phyloP scores from a whole-genome alignment of 192 early-diverging fungal genomes.

The Coemansia sp. region DNA sequence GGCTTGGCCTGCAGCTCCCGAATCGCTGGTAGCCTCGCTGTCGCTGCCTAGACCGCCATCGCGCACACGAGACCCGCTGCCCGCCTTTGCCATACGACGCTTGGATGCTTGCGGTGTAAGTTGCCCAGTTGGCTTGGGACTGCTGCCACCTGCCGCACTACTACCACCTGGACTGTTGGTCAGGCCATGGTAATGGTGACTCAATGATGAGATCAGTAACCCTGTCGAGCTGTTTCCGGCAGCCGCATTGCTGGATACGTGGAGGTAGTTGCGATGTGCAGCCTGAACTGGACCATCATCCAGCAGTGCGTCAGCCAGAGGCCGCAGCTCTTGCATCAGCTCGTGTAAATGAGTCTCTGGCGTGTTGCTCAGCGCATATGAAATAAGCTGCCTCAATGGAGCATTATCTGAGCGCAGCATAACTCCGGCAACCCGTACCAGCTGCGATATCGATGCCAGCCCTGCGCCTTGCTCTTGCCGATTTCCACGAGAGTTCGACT shows the following conservation, averaged over 20 bases:
- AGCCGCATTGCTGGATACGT: constrained; percentile 17
- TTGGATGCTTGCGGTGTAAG: constrained; percentile 22
- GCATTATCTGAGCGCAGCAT: constrained; percentile 43
- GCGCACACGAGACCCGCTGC: constrained; percentile 8
- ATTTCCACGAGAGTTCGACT: constrained; percentile 33
- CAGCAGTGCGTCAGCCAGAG: constrained; percentile 42
- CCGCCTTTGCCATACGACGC: constrained; percentile 14
- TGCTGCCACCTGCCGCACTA: background rate
- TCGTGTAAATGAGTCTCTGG: constrained; percentile 32
- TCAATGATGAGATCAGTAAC: constrained; percentile 13
- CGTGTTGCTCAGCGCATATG: constrained; percentile 38
- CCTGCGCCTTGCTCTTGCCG: constrained; percentile 48
- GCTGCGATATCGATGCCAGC: constrained; percentile 43
- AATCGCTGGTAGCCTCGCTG: constrained; percentile 28
- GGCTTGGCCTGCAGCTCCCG: constrained; percentile 11
- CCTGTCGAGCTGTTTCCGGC: constrained; percentile 8
- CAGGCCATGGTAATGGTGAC: constrained; percentile 24
- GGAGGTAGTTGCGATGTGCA: constrained; percentile 47
- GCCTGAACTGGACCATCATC: constrained; percentile 35
- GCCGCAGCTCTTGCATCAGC: constrained; percentile 46
- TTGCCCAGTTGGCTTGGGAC: constrained; percentile 16
- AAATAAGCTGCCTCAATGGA: constrained; percentile 34
- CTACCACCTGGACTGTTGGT: background rate
- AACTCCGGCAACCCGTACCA: constrained; percentile 44
- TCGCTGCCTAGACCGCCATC: constrained; percentile 23